phyloP scores from a whole-genome alignment of 768 basidiomycete genomes.

The Leccinum aurantiacum region DNA sequence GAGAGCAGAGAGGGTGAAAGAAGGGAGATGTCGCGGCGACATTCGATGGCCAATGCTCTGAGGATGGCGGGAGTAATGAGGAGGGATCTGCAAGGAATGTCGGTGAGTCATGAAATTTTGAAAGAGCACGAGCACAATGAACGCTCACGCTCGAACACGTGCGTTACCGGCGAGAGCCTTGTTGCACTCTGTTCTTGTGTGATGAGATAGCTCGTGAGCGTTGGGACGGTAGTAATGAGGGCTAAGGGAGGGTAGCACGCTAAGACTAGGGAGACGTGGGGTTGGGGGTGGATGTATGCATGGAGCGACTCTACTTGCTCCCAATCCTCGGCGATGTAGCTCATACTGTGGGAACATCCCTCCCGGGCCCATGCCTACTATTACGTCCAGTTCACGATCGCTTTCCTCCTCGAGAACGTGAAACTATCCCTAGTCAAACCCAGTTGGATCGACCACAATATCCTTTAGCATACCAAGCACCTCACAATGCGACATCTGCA shows the following conservation, averaged over 20 bases:
- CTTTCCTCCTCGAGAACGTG: conserved; percentile 57
- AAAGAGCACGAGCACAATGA: neutral
- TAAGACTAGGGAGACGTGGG: conserved; percentile 76
- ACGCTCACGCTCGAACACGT: conserved; percentile 74
- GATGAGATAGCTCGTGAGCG: conserved; percentile 78
- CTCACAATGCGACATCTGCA: conserved; percentile 47
- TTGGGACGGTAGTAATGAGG: conserved; percentile 73
- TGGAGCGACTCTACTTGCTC: conserved; percentile 25
- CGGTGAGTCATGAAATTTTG: neutral
- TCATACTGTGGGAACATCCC: conserved; percentile 23
- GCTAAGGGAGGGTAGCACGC: conserved; percentile 85
- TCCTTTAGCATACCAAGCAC: conserved; percentile 43
- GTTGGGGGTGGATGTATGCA: conserved; percentile 79
- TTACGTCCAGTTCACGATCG: conserved; percentile 25
- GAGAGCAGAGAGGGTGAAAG: conserved; percentile 69
- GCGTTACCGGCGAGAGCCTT: conserved; percentile 72
- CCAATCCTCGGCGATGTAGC: neutral
- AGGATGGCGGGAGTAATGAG: conserved; percentile 83
- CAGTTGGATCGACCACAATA: conserved; percentile 44
- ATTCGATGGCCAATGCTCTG: conserved; percentile 81
- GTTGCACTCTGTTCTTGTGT: conserved; percentile 57
- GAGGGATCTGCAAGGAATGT: conserved; percentile 51
- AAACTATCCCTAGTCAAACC: conserved; percentile 50
- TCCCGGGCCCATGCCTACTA: neutral
- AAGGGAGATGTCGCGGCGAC: conserved; percentile 77